Percentiles rank a stretch among this genome's conserved stretches.
Evolutionary conservation across 306 rosid genomes (phyloP).

Genomic region (Fragaria vesca): DNA sequence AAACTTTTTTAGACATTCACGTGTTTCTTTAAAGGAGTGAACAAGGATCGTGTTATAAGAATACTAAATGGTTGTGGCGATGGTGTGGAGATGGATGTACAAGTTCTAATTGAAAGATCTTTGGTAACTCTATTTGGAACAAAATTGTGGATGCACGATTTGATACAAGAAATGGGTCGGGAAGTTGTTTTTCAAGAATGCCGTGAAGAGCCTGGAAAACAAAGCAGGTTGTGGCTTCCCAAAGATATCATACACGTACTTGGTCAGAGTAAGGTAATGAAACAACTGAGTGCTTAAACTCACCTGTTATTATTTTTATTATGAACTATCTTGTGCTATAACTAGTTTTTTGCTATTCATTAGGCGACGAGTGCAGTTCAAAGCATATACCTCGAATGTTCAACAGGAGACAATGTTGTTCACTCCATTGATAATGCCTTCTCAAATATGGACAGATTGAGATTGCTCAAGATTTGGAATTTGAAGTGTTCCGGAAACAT

Average conservation of each 20-base stretch:
- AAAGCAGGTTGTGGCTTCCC: constrained; percentile 15
- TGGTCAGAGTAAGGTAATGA: neutral
- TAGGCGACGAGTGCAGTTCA: too few species aligned
- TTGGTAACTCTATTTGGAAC: constrained; percentile 3
- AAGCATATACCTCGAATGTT: too few species aligned
- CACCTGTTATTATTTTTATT: too few species aligned
- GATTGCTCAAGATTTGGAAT: too few species aligned
- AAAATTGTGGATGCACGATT: constrained; percentile 22
- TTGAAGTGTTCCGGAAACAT: too few species aligned
- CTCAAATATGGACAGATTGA: too few species aligned
- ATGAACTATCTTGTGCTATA: too few species aligned
- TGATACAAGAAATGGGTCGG: neutral
- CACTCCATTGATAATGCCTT: too few species aligned
- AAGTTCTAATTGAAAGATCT: constrained; percentile 12
- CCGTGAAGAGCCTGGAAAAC: neutral
- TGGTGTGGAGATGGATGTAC: neutral
- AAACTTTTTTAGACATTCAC: constrained; percentile 19
- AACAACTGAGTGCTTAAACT: neutral
- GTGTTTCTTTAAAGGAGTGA: constrained; percentile 9
- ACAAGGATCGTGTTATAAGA: constrained; percentile 5
- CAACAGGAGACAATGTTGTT: too few species aligned
- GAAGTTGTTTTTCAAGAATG: neutral
- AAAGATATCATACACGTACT: neutral
- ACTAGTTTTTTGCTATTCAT: too few species aligned
- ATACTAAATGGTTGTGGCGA: neutral